Evolutionary conservation across 2,329 filamentous ascomycete genomes (phyloP), one percentile per base, ranked within the genome.

Genomic region (Aspergillus brasiliensis): DNA sequence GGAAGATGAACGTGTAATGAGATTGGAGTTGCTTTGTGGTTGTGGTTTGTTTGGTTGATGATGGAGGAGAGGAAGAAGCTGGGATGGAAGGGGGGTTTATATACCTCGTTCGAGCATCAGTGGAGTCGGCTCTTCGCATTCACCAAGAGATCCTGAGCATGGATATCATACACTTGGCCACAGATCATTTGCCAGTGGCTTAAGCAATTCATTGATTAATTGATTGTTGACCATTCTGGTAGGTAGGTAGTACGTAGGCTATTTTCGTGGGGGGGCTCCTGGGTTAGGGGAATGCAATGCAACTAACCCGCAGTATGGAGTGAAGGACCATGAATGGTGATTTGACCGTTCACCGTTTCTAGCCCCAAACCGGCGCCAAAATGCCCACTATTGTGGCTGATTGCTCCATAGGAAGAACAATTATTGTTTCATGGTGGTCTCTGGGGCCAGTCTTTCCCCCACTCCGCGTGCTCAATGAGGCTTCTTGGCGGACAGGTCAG

Each of bases 401-500:
- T 27, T 19, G 28, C 42, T 23, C 27, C 40, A 38, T 34, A n/a
- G 37, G 25, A 44, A n/a, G 25, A 27, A 28, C 52, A 31, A 46
- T 55, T 44, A 44, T 44, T 58, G 51, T 58, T 58, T 46, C 49
- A 54, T 38, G 25, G 40, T 55, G 27, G 52, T 19, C 17, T 46
- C 37, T 44, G 54, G 48, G 38, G 47, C 34, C 51, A 46, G 56
- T 21, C 25, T 48, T 34, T 11, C 51, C 61, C 51, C 61, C 60
- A 62, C 60, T 57, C 48, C 25, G 56, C 38, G 53, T 48, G 47
- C 51, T 25, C 57, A 34, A 34, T 53, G 40, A 56, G 31, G 51
- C 31, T 38, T 46, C 61, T 62, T 62, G 61, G 61, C 61, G 34
- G 55, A 55, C 58, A 58, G 34, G 58, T 61, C 51, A 62, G 28